Percentiles rank a stretch among this genome's conserved stretches.
phyloP scores from a whole-genome alignment of 2,329 filamentous ascomycete species.

The Colletotrichum incanum region DNA sequence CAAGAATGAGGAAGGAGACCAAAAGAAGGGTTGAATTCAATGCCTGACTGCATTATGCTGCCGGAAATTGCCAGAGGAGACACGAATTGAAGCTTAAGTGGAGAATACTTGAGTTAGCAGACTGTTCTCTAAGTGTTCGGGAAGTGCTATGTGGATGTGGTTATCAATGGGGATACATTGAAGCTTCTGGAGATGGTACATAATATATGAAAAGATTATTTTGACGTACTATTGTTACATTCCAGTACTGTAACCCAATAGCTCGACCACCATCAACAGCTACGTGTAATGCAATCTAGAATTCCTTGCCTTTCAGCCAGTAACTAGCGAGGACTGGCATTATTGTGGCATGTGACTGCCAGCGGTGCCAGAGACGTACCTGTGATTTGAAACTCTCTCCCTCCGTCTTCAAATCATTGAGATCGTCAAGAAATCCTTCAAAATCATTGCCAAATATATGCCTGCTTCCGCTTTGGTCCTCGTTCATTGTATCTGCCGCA shows the following conservation, averaged over 20 bases:
- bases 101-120: too few species aligned
- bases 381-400: neutral
- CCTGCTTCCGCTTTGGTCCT: neutral
- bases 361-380: neutral
- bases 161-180: neutral
- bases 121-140: neutral
- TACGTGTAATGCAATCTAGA: neutral
- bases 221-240: slow-evolving; percentile 16
- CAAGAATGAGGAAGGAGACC: neutral
- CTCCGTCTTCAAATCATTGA: neutral
- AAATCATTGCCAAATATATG: neutral
- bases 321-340: neutral
- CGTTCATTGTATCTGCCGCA: neutral
- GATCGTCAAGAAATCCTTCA: neutral
- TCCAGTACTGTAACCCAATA: slow-evolving; percentile 10
- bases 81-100: slow-evolving; percentile 3
- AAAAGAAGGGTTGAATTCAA: neutral
- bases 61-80: neutral
- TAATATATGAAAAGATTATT: neutral
- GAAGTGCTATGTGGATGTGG: neutral
- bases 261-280: neutral
- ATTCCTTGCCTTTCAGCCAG: neutral
- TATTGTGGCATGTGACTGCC: neutral
- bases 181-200: neutral
- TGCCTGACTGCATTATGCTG: neutral